These are phyloP conservation scores for Bassia scoparia DNA, from an alignment of 148 eudicot genomes.

Conservation along the genomic window DNA sequence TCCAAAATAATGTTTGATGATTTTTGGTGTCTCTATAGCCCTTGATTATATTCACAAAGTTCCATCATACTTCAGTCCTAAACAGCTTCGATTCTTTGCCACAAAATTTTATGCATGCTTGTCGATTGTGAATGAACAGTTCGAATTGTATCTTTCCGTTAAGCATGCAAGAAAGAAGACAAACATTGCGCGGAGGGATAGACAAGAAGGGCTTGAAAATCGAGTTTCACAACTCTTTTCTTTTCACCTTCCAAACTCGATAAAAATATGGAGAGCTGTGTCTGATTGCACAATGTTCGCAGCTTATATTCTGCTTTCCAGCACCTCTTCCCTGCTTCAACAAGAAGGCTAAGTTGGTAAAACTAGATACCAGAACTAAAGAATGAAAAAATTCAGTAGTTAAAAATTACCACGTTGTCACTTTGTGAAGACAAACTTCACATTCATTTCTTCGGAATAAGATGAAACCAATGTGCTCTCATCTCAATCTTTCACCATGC, in stretches of 20 bases:
- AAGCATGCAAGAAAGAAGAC: background rate
- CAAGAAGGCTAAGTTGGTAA: background rate
- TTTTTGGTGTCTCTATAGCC: background rate
- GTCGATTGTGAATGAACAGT: background rate
- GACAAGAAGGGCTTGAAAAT: background rate
- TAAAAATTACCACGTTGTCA: background rate
- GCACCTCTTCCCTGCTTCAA: slow-evolving; percentile 4
- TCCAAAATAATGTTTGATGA: background rate
- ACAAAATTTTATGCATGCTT: background rate
- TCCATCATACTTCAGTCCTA: background rate
- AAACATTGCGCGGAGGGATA: background rate
- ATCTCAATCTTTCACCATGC: slow-evolving; percentile 9
- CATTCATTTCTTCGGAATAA: background rate
- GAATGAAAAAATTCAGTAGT: background rate
- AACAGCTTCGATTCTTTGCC: background rate
- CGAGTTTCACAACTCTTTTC: background rate
- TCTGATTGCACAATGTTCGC: background rate
- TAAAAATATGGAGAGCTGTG: background rate
- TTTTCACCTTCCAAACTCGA: background rate
- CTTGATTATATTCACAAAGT: background rate
- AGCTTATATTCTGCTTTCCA: background rate
- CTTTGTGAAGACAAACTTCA: background rate
- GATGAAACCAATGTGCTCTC: background rate
- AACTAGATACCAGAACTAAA: background rate
- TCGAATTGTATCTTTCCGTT: background rate